These are phyloP conservation scores for Psilocybe tampanensis DNA, from an alignment of 768 basidiomycete species.

Conservation along the genomic window DNA sequence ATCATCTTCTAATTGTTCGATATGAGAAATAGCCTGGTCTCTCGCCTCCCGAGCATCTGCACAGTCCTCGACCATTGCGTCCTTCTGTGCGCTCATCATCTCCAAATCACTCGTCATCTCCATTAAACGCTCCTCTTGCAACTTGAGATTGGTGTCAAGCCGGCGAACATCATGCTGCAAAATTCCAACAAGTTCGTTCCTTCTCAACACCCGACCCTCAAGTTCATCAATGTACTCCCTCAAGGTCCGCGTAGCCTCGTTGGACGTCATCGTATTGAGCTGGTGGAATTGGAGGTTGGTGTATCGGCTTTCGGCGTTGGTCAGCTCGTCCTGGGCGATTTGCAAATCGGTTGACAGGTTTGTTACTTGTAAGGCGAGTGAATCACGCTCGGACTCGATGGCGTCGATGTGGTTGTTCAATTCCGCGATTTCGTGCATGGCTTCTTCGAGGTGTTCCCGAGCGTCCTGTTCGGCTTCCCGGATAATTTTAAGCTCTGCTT, in stretches of 20 bases:
- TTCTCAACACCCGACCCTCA: slow-evolving; percentile 61
- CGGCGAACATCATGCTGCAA: slow-evolving; percentile 81
- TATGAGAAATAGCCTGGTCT: slow-evolving; percentile 56
- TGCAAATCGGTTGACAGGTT: slow-evolving; percentile 65
- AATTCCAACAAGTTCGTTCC: slow-evolving; percentile 75
- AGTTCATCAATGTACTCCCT: slow-evolving; percentile 70
- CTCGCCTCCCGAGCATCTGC: slow-evolving; percentile 74
- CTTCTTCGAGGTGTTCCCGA: slow-evolving; percentile 38
- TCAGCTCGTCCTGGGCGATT: slow-evolving; percentile 52
- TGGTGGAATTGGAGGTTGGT: slow-evolving; percentile 66
- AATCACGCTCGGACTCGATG: slow-evolving; percentile 66
- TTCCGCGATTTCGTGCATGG: slow-evolving; percentile 46
- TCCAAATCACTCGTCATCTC: slow-evolving; percentile 77
- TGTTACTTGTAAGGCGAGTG: slow-evolving; percentile 62
- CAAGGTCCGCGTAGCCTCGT: slow-evolving; percentile 55
- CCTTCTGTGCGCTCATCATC: slow-evolving; percentile 64
- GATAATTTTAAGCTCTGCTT: slow-evolving; percentile 31
- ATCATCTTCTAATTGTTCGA: slow-evolving; percentile 67
- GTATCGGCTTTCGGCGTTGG: slow-evolving; percentile 61
- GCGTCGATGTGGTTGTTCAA: slow-evolving; percentile 51
- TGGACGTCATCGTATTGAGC: slow-evolving; percentile 61
- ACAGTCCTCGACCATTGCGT: slow-evolving; percentile 85
- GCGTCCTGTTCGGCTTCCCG: slow-evolving; percentile 39
- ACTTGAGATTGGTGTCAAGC: slow-evolving; percentile 70
- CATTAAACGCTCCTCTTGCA: slow-evolving; percentile 73